Evolutionary conservation across 2,329 filamentous ascomycete genomes (phyloP).

Genomic region (Beauveria brongniartii): DNA sequence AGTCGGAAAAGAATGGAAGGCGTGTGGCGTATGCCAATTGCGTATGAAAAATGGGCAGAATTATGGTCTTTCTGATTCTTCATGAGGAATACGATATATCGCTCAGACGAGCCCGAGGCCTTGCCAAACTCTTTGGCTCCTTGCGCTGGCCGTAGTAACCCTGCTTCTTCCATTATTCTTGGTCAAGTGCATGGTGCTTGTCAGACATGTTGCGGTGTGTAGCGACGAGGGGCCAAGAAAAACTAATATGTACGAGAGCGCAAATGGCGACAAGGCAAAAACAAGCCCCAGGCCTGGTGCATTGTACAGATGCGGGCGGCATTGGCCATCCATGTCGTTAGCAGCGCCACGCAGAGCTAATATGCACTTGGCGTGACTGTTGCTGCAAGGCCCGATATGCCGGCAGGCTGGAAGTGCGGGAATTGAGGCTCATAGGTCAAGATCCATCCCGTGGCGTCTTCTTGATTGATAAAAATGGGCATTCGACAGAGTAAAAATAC

Average conservation of each 20-base stretch:
- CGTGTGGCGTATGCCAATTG: background rate
- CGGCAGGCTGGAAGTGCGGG: background rate
- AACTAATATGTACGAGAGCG: background rate
- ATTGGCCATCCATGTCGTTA: slow-evolving; percentile 1
- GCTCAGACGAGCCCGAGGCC: background rate
- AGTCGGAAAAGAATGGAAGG: background rate
- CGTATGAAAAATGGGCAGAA: background rate
- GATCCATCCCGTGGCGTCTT: background rate
- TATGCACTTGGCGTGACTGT: background rate
- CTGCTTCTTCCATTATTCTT: too few relatives aligned
- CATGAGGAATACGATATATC: background rate
- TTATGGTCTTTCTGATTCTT: background rate
- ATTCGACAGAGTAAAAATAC: background rate
- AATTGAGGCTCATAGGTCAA: background rate
- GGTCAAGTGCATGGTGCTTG: too few relatives aligned
- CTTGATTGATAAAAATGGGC: background rate
- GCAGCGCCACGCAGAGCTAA: slow-evolving; percentile 1
- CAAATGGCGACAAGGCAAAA: background rate
- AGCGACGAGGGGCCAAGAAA: too few relatives aligned
- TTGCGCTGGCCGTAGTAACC: too few relatives aligned
- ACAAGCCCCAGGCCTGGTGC: background rate
- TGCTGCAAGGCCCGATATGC: background rate
- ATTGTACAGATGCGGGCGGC: background rate
- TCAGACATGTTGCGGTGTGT: too few relatives aligned
- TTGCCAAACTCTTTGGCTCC: too few relatives aligned